phyloP scores from a whole-genome alignment of 2,329 filamentous ascomycete species.

The Blastomyces emzantsi region DNA sequence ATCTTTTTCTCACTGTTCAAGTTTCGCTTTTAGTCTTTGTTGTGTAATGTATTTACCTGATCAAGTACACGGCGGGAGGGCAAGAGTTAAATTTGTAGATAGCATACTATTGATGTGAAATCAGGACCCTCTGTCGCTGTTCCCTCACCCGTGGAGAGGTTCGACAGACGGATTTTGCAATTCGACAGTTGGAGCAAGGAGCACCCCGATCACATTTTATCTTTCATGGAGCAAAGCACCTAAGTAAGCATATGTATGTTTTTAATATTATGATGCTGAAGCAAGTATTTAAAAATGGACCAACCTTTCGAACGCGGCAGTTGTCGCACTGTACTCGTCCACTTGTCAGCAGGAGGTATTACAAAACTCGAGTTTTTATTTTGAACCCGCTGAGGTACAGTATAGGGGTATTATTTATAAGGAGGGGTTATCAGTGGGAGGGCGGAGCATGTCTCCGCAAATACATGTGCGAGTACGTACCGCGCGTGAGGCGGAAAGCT shows the following conservation, averaged over 20 bases:
- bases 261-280: background rate
- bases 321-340: conserved; percentile 15
- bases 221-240: conserved; percentile 3
- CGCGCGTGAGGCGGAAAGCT: background rate
- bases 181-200: conserved; percentile 18
- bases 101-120: conserved; percentile 19
- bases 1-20: conserved; percentile 43
- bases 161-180: conserved; percentile 13
- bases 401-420: too few species aligned
- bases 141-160: conserved; percentile 16
- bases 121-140: conserved; percentile 17
- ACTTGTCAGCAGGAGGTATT: background rate
- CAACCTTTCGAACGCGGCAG: conserved; percentile 17
- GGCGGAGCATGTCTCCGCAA: background rate
- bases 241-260: conserved; percentile 1
- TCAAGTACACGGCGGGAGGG: background rate
- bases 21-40: background rate
- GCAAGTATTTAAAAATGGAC: background rate
- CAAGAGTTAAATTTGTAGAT: background rate
- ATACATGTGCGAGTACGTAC: background rate
- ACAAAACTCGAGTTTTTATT: background rate
- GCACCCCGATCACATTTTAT: conserved; percentile 18
- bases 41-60: background rate
- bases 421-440: too few species aligned
- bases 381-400: background rate